phyloP scores from a whole-genome alignment of 148 eudicot species.

The Beta vulgaris region DNA sequence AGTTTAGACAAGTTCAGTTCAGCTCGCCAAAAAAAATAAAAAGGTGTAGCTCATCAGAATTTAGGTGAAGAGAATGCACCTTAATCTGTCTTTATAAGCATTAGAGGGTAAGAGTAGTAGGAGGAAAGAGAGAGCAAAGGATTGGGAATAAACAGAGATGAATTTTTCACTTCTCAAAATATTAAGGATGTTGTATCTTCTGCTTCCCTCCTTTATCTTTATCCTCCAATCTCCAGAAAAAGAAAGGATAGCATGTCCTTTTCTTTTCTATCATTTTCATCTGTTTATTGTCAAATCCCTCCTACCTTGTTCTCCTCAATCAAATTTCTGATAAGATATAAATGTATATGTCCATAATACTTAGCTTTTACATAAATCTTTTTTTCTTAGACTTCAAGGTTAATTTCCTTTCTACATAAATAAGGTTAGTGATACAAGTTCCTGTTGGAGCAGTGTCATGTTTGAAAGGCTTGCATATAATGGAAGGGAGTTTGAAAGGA shows the following conservation, averaged over 20 bases:
- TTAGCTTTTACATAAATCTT: not conserved
- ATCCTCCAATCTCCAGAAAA: not conserved
- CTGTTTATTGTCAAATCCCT: not conserved
- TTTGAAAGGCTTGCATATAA: slow-evolving; percentile 52
- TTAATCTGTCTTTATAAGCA: too few relatives aligned
- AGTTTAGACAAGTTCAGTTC: too few relatives aligned
- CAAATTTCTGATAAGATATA: not conserved
- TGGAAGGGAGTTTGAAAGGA: slow-evolving; percentile 44
- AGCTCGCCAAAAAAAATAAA: too few relatives aligned
- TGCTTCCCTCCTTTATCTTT: not conserved
- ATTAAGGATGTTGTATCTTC: not conserved
- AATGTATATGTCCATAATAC: not conserved
- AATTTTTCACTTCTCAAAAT: not conserved
- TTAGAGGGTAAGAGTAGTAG: not conserved
- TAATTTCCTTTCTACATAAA: not conserved
- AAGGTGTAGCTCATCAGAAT: too few relatives aligned
- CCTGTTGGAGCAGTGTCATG: slow-evolving; percentile 44
- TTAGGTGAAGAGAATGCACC: too few relatives aligned
- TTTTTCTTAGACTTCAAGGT: not conserved
- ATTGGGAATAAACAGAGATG: not conserved
- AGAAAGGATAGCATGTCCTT: not conserved
- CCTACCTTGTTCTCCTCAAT: not conserved
- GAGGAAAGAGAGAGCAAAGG: not conserved
- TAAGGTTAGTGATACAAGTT: slow-evolving; percentile 4
- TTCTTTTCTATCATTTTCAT: not conserved